Base-by-base conservation (phyloP, 495 filamentous ascomycete genomes). In the Parathielavia appendiculata region DNA sequence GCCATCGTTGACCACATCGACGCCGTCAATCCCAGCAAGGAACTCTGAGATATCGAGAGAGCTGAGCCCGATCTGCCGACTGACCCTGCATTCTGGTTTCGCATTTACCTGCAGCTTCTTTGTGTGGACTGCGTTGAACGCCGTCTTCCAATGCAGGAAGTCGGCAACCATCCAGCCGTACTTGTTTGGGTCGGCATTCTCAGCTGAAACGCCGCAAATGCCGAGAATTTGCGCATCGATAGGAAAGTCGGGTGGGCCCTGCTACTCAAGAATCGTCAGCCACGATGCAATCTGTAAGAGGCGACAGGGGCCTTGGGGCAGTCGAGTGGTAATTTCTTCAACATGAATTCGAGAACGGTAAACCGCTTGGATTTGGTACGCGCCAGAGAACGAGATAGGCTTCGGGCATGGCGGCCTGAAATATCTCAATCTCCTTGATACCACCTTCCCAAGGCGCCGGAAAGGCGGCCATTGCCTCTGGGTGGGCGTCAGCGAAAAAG, bases 101-200 rank as follows among this genome's bases (percentile, higher is more conserved):
- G 3, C 4, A 60, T 62, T 26, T 11, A 65, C 67, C 58, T 69
- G 64, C 5, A 35, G 23, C 5, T 14, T 11, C 4, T 20, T 52
- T 1, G 59, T n/a, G 16, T 64, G 64, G 38, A 71, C 62, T 6
- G 56, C 51, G n/a, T 66, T 38, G 50, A 75, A 65, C 9, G 71
- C 66, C 12, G 61, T 46, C 62, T 71, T 72, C 59, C 67, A 76
- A 0, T 57, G 60, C 10, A 76, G 40, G 49, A 74, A 75, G 55
- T 76, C 73, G 30, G 63, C 51, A 6, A 70, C 64, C 19, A 73
- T 71, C 70, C 71, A 76, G 38, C 65, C 74, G 14, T 72, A 68
- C 32, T 67, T 62, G 39, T 64, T 44, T 22, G 40, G 58, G 22
- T 56, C 58, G 1, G 67, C 63, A 43, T 64, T 44, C 1, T 68